Evolutionary conservation across 352 stramenopile species (phyloP).

Genomic region (Globisporangium spiculum): DNA sequence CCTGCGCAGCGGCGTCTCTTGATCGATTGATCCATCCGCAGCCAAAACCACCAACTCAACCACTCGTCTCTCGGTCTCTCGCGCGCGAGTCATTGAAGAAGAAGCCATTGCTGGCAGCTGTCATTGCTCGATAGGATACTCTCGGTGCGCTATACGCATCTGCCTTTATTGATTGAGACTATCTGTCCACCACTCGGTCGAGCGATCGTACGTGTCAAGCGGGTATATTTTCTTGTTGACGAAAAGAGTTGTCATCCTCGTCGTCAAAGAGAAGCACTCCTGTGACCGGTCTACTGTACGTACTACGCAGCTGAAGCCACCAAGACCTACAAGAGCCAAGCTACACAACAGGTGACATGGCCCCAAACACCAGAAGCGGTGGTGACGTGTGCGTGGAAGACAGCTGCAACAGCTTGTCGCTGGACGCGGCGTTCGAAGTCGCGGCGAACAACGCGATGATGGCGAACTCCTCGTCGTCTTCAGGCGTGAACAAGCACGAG

Average conservation of each 20-base stretch:
- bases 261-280: background rate
- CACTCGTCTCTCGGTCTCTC: constrained; percentile 9
- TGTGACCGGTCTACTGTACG: constrained; percentile 4
- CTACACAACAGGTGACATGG: constrained; percentile 27
- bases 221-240: background rate
- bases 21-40: background rate
- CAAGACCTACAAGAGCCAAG: background rate
- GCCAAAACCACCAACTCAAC: constrained; percentile 16
- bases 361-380: constrained; percentile 47
- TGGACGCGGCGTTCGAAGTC: constrained; percentile 55
- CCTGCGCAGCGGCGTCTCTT: background rate
- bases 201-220: background rate
- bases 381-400: constrained; percentile 71
- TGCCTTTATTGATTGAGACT: background rate
- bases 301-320: background rate
- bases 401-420: constrained; percentile 38
- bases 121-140: background rate
- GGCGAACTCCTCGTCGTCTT: constrained; percentile 21
- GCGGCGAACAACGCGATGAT: constrained; percentile 23
- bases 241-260: constrained; percentile 9
- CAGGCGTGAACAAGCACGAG: constrained; percentile 31
- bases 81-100: background rate
- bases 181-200: background rate
- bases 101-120: background rate
- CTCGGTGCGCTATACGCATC: background rate